Percentiles rank a stretch among this genome's conserved stretches.
These are phyloP conservation scores for Hyparrhenia diplandra DNA, from an alignment of 176 grass and related monocot genomes.

Conservation along the genomic window DNA sequence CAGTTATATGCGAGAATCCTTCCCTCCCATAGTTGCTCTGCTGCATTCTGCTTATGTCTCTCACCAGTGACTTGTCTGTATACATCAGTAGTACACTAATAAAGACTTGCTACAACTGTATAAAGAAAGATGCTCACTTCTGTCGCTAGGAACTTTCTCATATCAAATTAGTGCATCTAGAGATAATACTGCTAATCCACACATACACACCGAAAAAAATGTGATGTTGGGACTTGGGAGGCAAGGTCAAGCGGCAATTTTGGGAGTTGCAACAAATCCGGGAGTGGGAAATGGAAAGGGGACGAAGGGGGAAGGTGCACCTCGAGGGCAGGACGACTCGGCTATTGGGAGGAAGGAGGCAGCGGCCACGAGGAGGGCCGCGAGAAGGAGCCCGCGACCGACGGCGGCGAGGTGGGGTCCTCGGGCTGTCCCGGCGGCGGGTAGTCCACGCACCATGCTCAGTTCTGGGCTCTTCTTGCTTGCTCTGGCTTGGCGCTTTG, in stretches of 20 bases:
- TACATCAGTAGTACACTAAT: not conserved
- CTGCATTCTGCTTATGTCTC: slow-evolving; percentile 63
- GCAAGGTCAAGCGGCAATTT: not conserved
- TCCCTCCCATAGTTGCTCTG: slow-evolving; percentile 64
- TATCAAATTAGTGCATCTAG: not conserved
- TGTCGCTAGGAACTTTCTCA: not conserved
- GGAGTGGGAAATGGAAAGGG: not conserved
- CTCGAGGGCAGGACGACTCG: slow-evolving; percentile 35
- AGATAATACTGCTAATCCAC: not conserved
- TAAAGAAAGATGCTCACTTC: not conserved
- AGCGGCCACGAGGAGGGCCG: not conserved
- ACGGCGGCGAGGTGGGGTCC: not conserved
- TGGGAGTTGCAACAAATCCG: not conserved
- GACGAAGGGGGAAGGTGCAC: not conserved
- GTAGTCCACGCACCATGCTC: not conserved
- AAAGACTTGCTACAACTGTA: not conserved
- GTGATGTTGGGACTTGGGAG: not conserved
- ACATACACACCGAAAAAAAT: not conserved
- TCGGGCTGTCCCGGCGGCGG: not conserved
- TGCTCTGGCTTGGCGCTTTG: too few relatives aligned
- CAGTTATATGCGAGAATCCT: slow-evolving; percentile 69
- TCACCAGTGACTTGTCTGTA: slow-evolving; percentile 59
- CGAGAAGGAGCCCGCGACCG: not conserved
- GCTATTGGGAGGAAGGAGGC: slow-evolving; percentile 6
- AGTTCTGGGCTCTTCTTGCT: too few relatives aligned